Evolutionary conservation across 2,329 filamentous ascomycete species (phyloP).

Genomic region (Beauveria pseudobassiana): DNA sequence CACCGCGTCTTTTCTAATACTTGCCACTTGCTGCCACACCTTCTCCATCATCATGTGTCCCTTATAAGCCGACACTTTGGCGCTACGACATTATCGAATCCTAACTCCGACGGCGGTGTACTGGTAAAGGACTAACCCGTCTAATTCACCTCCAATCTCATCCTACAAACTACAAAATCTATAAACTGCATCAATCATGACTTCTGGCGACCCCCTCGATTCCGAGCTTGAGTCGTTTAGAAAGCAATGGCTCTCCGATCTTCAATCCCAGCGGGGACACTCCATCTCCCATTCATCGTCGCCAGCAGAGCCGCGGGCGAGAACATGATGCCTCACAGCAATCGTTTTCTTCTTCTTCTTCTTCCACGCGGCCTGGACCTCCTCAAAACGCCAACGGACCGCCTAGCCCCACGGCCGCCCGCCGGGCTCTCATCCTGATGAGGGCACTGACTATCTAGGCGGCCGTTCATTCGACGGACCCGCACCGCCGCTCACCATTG

Average conservation of each 20-base stretch:
- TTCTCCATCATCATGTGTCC: not conserved
- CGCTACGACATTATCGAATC: not conserved
- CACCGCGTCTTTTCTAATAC: not conserved
- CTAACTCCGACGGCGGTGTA: not conserved
- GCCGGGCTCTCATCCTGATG: conserved; percentile 10
- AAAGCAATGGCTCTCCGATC: conserved; percentile 77
- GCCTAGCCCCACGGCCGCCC: conserved; percentile 3
- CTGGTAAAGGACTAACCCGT: not conserved
- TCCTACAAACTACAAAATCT: not conserved
- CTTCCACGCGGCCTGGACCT: not conserved
- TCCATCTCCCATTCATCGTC: not conserved
- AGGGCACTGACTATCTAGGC: conserved; percentile 23
- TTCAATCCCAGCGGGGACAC: conserved; percentile 35
- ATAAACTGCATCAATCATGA: conserved; percentile 11
- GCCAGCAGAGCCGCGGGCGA: not conserved
- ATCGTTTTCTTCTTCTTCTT: not conserved
- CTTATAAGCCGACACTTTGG: not conserved
- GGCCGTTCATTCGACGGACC: conserved; percentile 26
- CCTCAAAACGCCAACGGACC: conserved; percentile 2
- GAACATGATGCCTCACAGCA: not conserved
- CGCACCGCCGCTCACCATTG: conserved; percentile 8
- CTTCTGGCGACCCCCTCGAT: conserved; percentile 29
- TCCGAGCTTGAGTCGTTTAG: conserved; percentile 81
- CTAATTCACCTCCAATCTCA: not conserved
- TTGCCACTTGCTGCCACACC: too few relatives aligned